phyloP scores from a whole-genome alignment of 306 rosid species.

The Quercus rubra region DNA sequence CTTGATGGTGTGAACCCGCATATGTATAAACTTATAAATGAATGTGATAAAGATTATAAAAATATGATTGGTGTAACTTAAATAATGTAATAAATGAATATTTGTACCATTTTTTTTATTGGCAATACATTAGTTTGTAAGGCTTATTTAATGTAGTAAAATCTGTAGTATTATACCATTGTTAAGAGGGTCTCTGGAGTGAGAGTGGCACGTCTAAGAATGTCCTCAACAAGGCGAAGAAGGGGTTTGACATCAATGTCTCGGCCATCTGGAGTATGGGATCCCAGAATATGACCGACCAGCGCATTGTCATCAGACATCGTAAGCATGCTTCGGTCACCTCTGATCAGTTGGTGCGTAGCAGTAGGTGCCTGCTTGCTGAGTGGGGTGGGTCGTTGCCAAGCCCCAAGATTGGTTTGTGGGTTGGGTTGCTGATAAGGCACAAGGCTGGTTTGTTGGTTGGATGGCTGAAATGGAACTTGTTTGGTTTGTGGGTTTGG shows the following conservation, averaged over 20 bases:
- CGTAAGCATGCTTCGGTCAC: conserved; percentile 15
- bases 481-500: too few relatives aligned
- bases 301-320: conserved; percentile 41
- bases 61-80: too few relatives aligned
- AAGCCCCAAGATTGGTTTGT: background rate
- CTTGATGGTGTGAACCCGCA: too few relatives aligned
- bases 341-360: conserved; percentile 36
- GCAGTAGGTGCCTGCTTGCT: conserved; percentile 25
- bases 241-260: conserved; percentile 45
- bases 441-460: background rate
- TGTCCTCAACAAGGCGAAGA: conserved; percentile 50
- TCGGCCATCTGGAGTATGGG: conserved; percentile 46
- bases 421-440: background rate
- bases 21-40: too few relatives aligned
- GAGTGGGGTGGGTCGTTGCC: too few relatives aligned
- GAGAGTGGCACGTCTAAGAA: conserved; percentile 35
- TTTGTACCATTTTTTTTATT: too few relatives aligned
- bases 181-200: background rate
- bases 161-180: too few relatives aligned
- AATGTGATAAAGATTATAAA: too few relatives aligned
- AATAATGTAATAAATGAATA: too few relatives aligned
- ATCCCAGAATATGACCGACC: conserved; percentile 41
- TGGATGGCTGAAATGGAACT: too few relatives aligned
- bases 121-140: too few relatives aligned
- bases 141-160: too few relatives aligned